Percentiles rank a stretch among this genome's conserved stretches.
These are phyloP conservation scores for Nigrograna mackinnonii DNA, from an alignment of 2,329 filamentous ascomycete species.

Conservation along the genomic window DNA sequence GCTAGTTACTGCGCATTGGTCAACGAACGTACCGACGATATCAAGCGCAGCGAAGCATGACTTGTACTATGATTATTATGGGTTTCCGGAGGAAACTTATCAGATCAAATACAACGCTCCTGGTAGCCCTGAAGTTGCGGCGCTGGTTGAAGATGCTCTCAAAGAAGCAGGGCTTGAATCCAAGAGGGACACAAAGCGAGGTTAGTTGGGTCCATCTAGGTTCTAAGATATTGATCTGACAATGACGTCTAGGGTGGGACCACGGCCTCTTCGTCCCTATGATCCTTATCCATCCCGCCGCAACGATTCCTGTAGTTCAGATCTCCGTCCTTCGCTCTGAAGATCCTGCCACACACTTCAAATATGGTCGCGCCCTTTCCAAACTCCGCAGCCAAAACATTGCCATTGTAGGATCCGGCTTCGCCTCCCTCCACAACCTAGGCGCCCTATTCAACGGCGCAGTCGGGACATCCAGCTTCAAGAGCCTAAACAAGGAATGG, in stretches of 20 bases:
- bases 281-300: constrained; percentile 57
- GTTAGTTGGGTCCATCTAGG: constrained; percentile 15
- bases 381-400: constrained; percentile 56
- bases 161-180: constrained; percentile 49
- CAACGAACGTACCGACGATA: constrained; percentile 53
- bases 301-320: constrained; percentile 60
- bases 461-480: constrained; percentile 30
- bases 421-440: constrained; percentile 62
- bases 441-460: constrained; percentile 47
- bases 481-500: constrained; percentile 45
- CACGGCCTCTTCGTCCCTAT: constrained; percentile 65
- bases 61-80: constrained; percentile 63
- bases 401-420: constrained; percentile 64
- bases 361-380: constrained; percentile 58
- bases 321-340: constrained; percentile 59
- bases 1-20: constrained; percentile 64
- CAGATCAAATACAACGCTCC: constrained; percentile 60
- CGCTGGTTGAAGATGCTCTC: constrained; percentile 52
- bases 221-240: neutral
- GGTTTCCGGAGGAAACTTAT: constrained; percentile 62
- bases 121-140: constrained; percentile 58
- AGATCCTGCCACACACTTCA: constrained; percentile 52
- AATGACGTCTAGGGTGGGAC: constrained; percentile 53
- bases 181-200: constrained; percentile 32
- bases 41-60: constrained; percentile 53